Evolutionary conservation across 228 moss, liverwort and hornwort species (phyloP), one percentile per base, ranked within the genome.

Genomic region (Sphagnum fallax): DNA sequence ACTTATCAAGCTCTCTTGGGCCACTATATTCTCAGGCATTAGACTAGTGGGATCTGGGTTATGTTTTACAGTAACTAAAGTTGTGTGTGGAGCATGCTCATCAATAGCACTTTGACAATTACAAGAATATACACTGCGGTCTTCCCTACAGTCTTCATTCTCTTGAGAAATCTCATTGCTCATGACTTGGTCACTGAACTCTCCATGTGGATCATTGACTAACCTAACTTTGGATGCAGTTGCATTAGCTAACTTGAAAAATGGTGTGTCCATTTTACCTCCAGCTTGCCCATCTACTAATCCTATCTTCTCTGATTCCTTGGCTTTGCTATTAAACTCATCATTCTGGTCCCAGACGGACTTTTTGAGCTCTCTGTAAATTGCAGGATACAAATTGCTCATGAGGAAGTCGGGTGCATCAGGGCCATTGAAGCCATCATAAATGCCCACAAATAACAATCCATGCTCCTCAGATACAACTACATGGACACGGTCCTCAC

Each of bases 321-420:
- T 67, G 16, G 63, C 51, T n/a, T 53, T 63, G 15, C 66, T 67
- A 51, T 84, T 84, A 32, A 88, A 88, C 32, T 74, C 85, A 60
- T 81, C 78, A 49, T 50, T 79, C 15, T 86, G 85, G 70, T 94
- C 87, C 93, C 92, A 98, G n/a, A 98, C 74, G 50, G 92, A 83
- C 6, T 92, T 94, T 67, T 84, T 88, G 66, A 98, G 92, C 74
- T 98, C 98, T 64, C 88, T 79, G 65, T 87, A 90, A 51, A 98
- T 89, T 6, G 94, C 92, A 64, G 90, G 83, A 72, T 98, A 98
- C 64, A 98, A 81, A 65, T 98, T 98, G 76, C 94, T 94, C 98
- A 98, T 98, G 4, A 98, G 98, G 73, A 98, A 98, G 71, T 98
- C 98, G 9, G 98, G 92, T 6, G 98, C 98, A 65, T 98, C 98